Evolutionary conservation across 2,329 filamentous ascomycete species (phyloP), one percentile per base, ranked within the genome.

Genomic region (Nakataea oryzae): DNA sequence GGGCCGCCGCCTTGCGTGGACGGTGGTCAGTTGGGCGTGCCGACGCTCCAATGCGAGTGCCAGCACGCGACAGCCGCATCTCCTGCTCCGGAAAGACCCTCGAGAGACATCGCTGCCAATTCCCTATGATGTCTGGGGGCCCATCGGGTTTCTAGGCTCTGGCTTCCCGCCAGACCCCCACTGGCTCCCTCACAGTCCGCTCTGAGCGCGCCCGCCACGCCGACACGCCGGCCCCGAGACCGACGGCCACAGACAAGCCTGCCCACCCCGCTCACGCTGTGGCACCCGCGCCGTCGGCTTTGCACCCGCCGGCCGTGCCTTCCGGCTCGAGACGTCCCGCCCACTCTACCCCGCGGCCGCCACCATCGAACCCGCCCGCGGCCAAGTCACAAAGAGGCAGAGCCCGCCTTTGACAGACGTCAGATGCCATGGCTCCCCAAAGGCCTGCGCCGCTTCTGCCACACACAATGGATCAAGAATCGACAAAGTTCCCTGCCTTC

Each of bases 351-450:
- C 41, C 41, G 41, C 41, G 41, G 41, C 41, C 21, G 24, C 41
- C 24, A n/a, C 2, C 41, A 17, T 24, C 3, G 41, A 50, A 50
- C 21, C 21, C 21, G 11, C 21, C 41, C 7, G 24, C 17, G 41
- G 24, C 6, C 14, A 24, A n/a, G 24, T n/a, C 41, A 50, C 21
- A n/a, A n/a, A 50, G 21, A 24, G 41, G 21, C 41, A 50, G 41
- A 50, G 41, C 21, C 41, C 41, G 41, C 41, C 41, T 50, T 50
- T 50, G 41, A 68, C 76, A 81, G 68, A 80, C 87, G 47, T 78
- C 76, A 0, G 77, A 84, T 60, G 76, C 84, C 54, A 78, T 89
- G 54, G 26, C 21, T 13, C 57, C 21, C 32, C 14, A n/a, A 30
- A 54, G 54, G 28, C 30, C 60, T 60, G 41, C 26, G 58, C 41